Percentiles rank a stretch among this genome's conserved stretches.
phyloP scores from a whole-genome alignment of 2,329 filamentous ascomycete genomes.

The Bipolaris sorokiniana region DNA sequence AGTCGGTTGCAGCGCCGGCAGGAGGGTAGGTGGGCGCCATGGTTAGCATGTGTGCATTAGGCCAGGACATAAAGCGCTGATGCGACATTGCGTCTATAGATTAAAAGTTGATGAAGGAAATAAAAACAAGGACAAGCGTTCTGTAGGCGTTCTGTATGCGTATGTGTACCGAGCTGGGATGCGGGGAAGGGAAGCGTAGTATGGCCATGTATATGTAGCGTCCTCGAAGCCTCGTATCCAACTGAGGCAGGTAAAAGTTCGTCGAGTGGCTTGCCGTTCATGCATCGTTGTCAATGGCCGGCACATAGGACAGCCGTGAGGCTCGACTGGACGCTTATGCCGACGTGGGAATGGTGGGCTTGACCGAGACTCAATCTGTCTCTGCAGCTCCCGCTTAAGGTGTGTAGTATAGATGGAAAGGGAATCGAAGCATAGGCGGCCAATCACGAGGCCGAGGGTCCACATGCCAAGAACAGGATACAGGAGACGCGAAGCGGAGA shows the following conservation, averaged over 20 bases:
- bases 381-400: slow-evolving; percentile 35
- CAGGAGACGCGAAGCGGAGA: slow-evolving; percentile 36
- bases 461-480: slow-evolving; percentile 29
- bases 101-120: slow-evolving; percentile 10
- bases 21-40: slow-evolving; percentile 47
- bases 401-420: slow-evolving; percentile 20
- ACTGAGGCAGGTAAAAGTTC: slow-evolving; percentile 17
- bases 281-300: slow-evolving; percentile 36
- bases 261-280: slow-evolving; percentile 21
- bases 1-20: slow-evolving; percentile 41
- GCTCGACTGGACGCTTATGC: slow-evolving; percentile 34
- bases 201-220: slow-evolving; percentile 45
- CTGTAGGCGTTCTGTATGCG: slow-evolving; percentile 40
- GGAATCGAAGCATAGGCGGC: slow-evolving; percentile 17
- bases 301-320: slow-evolving; percentile 33
- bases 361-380: slow-evolving; percentile 42
- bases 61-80: slow-evolving; percentile 45
- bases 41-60: slow-evolving; percentile 42
- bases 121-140: slow-evolving; percentile 35
- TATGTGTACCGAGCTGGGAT: slow-evolving; percentile 36
- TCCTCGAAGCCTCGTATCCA: slow-evolving; percentile 10
- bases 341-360: slow-evolving; percentile 24
- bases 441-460: slow-evolving; percentile 26
- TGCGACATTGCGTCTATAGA: slow-evolving; percentile 39
- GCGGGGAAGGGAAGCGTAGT: slow-evolving; percentile 26